phyloP scores from a whole-genome alignment of 78 protist genomes.

The Tieghemostelium lacteum region DNA sequence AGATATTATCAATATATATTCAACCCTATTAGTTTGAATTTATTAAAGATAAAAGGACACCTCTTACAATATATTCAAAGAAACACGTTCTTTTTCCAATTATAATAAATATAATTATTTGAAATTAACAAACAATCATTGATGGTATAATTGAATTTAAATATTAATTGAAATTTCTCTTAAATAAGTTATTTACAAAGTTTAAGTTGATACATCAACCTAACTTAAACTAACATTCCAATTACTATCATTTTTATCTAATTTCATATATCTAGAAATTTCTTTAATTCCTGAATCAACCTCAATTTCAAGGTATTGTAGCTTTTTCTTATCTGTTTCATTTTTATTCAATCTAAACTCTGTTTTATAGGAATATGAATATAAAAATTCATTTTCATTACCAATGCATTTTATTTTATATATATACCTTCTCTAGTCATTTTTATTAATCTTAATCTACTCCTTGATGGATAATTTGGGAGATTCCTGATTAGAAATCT shows the following conservation, averaged over 20 bases:
- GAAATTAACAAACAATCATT: too few species aligned
- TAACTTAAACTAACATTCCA: slow-evolving; percentile 14
- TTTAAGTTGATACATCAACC: too few species aligned
- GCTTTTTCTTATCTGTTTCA: slow-evolving; percentile 13
- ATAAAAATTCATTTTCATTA: background rate
- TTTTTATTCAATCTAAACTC: slow-evolving; percentile 62
- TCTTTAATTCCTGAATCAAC: slow-evolving; percentile 74
- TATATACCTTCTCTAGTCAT: slow-evolving; percentile 39
- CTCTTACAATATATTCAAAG: too few species aligned
- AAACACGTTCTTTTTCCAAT: too few species aligned
- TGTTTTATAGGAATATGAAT: background rate
- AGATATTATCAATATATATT: too few species aligned
- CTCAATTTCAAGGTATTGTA: slow-evolving; percentile 4
- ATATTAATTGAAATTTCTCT: too few species aligned
- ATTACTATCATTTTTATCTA: slow-evolving; percentile 13
- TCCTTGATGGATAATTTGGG: slow-evolving; percentile 63
- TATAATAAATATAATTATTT: too few species aligned
- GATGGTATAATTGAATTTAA: too few species aligned
- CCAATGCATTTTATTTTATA: background rate
- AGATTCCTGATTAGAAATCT: slow-evolving; percentile 51
- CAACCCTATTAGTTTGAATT: too few species aligned
- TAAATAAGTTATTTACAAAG: too few species aligned
- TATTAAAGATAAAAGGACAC: too few species aligned
- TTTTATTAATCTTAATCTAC: slow-evolving; percentile 31
- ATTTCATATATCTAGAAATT: slow-evolving; percentile 29